Evolutionary conservation across 805 yeast species (phyloP), one percentile per base, ranked within the genome.

Genomic region (Torulaspora delbrueckii): DNA sequence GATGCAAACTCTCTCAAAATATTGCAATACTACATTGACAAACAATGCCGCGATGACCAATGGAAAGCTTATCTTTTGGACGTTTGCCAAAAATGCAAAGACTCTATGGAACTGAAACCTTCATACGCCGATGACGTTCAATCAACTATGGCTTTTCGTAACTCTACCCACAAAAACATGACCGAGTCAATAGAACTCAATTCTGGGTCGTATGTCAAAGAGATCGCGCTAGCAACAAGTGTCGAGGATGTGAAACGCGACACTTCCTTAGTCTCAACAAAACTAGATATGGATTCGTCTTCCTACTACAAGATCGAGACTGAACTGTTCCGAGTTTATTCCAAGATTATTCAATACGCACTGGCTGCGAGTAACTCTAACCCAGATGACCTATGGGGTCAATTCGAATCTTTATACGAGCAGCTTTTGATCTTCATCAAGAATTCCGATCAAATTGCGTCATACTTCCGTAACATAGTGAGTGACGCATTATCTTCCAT

Each of bases 1-100:
- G 44, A 45, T 24, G 31, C 18, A 8, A 36, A 14, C 8, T 40
- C 48, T 3, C 16, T 76, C 83, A 40, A 86, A 84, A 95, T 86
- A 79, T 70, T 86, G 72, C 63, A 93, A 86, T 66, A 85, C 85
- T 60, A 84, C 84, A 53, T 84, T 37, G 43, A 32, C 25, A 26
- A 30, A 28, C 19, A 10, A 25, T 27, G 47, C 31, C 36, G 33
- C 10, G 25, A 36, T 36, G 42, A 36, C 24, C 18, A 27, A 28
- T 47, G 42, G 43, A 38, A 36, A 25, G 9, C 33, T 3, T 35
- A 33, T 40, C 36, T 43, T 8, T 10, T 26, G 32, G n/a, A 27
- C n/a, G 22, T 45, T n/a, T 33, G 24, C 33, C 18, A 40, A 28
- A 27, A 31, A 31, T 40, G 47, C 26, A n/a, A 42, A 27, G 40